Evolutionary conservation across 805 yeast genomes (phyloP), one percentile per base, ranked within the genome.

Genomic region (Jamesozyma hellenica): DNA sequence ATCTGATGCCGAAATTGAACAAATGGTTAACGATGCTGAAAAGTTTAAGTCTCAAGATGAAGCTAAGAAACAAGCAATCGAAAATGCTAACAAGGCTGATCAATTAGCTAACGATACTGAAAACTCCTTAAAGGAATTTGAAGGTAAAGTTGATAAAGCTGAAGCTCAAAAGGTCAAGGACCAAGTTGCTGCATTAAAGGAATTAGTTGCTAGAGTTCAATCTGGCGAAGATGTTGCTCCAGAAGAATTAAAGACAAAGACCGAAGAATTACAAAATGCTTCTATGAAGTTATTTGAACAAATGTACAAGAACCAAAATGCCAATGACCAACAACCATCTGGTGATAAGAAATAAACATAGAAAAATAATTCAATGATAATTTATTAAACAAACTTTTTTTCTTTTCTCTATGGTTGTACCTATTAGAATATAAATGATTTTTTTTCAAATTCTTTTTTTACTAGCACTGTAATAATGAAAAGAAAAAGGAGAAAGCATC

Each of bases 21-120:
- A 80, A 65, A 79, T 88, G 85, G 90, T 87, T 45, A 77, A 72
- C 66, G 94, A 84, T 55, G 94, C 96, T 56, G 94, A 85, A 71
- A 80, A 80, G 67, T 80, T 70, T 70, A 83, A 86, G 56, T 87
- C 83, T 63, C 76, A 83, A 54, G 96, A 87, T 71, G 79, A 82
- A 71, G 84, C 82, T 46, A 79, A 82, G 65, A 82, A 81, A 63
- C 86, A 79, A 68, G 68, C 87, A 43, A 79, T 88, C 45, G 87
- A 82, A 55, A 78, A 75, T 54, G 85, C 90, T 30, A 80, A 82
- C 56, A 72, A 79, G 56, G 83, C 86, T 19, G 94, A 82, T 48
- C 77, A 81, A 52, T 70, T 81, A 38, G 75, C 86, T 50, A 79
- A 82, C 53, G 98, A 92, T 62, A 86, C 95, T 38, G 96, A 87